Evolutionary conservation across 352 stramenopile species (phyloP).

Genomic region (Pythium coloratum): DNA sequence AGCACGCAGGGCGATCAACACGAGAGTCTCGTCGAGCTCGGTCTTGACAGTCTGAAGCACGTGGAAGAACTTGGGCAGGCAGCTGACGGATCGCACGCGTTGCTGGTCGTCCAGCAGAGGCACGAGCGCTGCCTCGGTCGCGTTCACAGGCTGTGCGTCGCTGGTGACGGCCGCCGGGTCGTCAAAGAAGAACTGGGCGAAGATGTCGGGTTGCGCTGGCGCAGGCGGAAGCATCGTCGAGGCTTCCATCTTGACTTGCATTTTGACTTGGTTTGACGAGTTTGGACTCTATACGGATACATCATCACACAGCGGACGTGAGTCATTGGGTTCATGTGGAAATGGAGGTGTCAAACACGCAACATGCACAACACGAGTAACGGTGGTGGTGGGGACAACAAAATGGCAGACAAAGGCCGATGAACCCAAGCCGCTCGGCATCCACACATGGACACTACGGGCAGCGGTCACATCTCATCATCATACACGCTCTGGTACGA

Average conservation of each 20-base stretch:
- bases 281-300: slow-evolving; percentile 8
- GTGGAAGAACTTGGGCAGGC: slow-evolving; percentile 61
- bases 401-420: background rate
- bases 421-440: background rate
- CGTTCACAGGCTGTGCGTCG: slow-evolving; percentile 34
- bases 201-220: slow-evolving; percentile 9
- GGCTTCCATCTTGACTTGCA: slow-evolving; percentile 21
- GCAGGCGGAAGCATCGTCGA: slow-evolving; percentile 2
- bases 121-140: slow-evolving; percentile 47
- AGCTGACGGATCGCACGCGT: slow-evolving; percentile 44
- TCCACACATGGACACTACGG: too few species aligned
- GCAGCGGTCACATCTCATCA: background rate
- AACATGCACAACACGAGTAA: background rate
- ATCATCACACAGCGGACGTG: slow-evolving; percentile 3
- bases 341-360: background rate
- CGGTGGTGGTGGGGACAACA: background rate
- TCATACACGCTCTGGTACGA: background rate
- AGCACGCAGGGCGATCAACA: slow-evolving; percentile 67
- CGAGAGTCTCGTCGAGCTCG: slow-evolving; percentile 67
- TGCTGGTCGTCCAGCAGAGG: slow-evolving; percentile 62
- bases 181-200: slow-evolving; percentile 38
- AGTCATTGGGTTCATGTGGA: background rate
- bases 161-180: slow-evolving; percentile 4
- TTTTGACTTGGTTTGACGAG: background rate
- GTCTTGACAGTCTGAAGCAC: slow-evolving; percentile 60